Percentiles rank a stretch among this genome's conserved stretches.
These are phyloP conservation scores for Hypoxylon sp. DNA, from an alignment of 2,329 filamentous ascomycete genomes.

Conservation along the genomic window DNA sequence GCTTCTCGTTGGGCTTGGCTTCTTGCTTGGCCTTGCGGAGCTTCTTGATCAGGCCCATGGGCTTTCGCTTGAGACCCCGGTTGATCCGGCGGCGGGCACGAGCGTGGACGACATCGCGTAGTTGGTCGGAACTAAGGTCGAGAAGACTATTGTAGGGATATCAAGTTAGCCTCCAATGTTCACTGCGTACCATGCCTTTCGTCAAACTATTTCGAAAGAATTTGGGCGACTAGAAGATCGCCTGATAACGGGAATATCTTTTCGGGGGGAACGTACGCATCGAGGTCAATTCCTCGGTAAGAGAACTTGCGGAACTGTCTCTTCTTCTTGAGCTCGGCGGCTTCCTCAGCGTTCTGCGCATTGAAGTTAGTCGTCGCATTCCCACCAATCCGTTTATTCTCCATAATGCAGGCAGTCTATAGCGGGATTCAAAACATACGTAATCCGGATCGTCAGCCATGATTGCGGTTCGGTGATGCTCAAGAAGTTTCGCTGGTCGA, in stretches of 20 bases:
- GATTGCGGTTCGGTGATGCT: constrained; percentile 63
- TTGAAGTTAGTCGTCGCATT: constrained; percentile 54
- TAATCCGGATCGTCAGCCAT: constrained; percentile 89
- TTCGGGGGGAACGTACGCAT: constrained; percentile 79
- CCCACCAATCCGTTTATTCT: constrained; percentile 21
- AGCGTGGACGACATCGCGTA: constrained; percentile 99
- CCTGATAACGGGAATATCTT: background rate
- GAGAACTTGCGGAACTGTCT: constrained; percentile 99
- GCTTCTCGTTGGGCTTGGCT: constrained; percentile 99
- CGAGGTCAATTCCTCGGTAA: constrained; percentile 99
- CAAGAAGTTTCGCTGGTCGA: constrained; percentile 62
- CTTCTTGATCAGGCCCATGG: constrained; percentile 99
- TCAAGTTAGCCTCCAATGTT: constrained; percentile 40
- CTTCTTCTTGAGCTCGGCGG: constrained; percentile 99
- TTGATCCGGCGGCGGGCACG: constrained; percentile 99
- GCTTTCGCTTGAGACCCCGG: constrained; percentile 99
- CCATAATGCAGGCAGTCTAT: constrained; percentile 13
- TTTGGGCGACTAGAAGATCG: constrained; percentile 8
- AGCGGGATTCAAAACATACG: constrained; percentile 70
- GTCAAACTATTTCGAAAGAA: constrained; percentile 3
- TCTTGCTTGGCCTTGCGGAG: constrained; percentile 99
- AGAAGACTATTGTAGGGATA: constrained; percentile 79
- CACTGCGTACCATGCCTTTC: background rate
- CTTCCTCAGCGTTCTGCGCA: constrained; percentile 92
- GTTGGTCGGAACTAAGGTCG: constrained; percentile 97